Percentiles rank a stretch among this genome's conserved stretches.
phyloP scores from a whole-genome alignment of 2,329 filamentous ascomycete species.

The Nakataea oryzae region DNA sequence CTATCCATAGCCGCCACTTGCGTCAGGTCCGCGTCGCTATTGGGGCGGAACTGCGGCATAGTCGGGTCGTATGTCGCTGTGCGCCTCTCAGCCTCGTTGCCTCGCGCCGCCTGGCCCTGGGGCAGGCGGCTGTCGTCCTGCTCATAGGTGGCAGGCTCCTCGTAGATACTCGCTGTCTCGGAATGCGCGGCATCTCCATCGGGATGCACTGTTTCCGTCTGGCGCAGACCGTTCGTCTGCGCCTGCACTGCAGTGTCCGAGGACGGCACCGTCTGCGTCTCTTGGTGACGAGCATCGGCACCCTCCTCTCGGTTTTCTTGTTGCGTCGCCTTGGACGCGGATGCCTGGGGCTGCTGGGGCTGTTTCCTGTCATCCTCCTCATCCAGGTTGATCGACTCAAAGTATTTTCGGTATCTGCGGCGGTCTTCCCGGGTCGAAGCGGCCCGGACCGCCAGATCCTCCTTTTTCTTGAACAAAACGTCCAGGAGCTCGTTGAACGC shows the following conservation, averaged over 20 bases:
- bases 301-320: background rate
- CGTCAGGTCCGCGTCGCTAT: constrained; percentile 20
- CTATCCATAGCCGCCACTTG: too few relatives aligned
- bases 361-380: constrained; percentile 8
- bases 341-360: background rate
- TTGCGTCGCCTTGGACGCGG: background rate
- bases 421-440: constrained; percentile 52
- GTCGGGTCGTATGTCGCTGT: constrained; percentile 43
- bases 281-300: background rate
- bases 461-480: constrained; percentile 69
- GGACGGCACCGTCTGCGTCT: background rate
- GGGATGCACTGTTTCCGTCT: background rate
- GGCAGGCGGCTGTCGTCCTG: background rate
- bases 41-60: constrained; percentile 59
- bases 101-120: background rate
- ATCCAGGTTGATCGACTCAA: constrained; percentile 29
- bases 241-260: background rate
- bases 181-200: background rate
- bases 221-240: background rate
- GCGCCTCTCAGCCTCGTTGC: background rate
- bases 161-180: background rate
- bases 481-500: constrained; percentile 90
- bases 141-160: background rate
- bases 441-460: constrained; percentile 63
- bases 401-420: constrained; percentile 39